These are phyloP conservation scores for Trichoderma parareesei DNA, from an alignment of 495 filamentous ascomycete species.

Conservation along the genomic window DNA sequence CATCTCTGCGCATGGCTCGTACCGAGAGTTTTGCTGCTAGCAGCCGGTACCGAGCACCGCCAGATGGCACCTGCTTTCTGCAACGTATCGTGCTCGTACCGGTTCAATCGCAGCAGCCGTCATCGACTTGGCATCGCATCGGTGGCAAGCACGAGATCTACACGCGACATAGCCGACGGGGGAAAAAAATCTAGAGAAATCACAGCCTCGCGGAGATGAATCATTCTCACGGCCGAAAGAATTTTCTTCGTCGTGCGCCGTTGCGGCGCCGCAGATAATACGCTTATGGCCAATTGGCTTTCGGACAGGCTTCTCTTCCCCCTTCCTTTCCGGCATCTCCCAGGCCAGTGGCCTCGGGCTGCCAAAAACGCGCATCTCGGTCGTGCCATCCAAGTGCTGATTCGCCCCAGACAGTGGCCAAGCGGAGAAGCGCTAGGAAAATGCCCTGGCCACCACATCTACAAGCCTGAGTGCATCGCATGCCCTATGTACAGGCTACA, in stretches of 20 bases:
- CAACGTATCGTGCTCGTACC: background rate
- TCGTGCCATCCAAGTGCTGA: background rate
- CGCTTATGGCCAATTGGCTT: slow-evolving; percentile 2
- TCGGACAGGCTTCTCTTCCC: slow-evolving; percentile 1
- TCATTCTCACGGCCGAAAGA: background rate
- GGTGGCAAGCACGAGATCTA: background rate
- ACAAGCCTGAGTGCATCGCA: background rate
- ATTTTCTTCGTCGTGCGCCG: background rate
- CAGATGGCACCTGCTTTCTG: background rate
- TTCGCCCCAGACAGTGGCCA: background rate
- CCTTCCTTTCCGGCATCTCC: background rate
- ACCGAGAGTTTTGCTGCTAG: background rate
- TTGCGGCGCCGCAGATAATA: background rate
- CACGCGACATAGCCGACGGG: background rate
- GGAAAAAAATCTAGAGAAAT: background rate
- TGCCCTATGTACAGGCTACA: background rate
- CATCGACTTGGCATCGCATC: too few relatives aligned
- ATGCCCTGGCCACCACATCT: background rate
- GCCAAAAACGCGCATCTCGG: slow-evolving; percentile 4
- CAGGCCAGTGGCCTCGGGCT: background rate
- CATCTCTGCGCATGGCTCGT: background rate
- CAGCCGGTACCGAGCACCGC: background rate
- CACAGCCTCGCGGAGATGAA: background rate
- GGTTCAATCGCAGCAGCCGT: background rate
- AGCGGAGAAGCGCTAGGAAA: background rate